Base-by-base conservation (phyloP, 306 rosid genomes). In the Pterocarpus macrocarpus region DNA sequence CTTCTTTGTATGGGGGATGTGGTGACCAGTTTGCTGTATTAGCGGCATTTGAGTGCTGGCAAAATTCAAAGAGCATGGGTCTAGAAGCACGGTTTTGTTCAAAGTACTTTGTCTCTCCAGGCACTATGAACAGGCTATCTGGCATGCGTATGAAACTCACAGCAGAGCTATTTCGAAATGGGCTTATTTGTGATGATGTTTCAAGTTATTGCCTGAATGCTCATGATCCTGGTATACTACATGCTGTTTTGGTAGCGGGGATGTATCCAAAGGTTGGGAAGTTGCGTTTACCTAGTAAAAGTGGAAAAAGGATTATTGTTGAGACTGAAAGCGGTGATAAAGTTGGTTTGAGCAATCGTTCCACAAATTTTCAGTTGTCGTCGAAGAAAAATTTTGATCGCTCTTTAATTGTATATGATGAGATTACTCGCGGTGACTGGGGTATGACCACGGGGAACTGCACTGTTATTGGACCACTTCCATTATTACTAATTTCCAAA, bases 181-280 rank as follows among this genome's bases (percentile, higher is more conserved):
- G 99, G 32, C 86, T 93, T 84, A 81, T 95, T 81, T 82, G 30
- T 2, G 89, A 69, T 44, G 90, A 90, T 69, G 79, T 80, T 79
- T 83, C 89, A 11, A 73, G 75, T 79, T 91, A 88, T 80, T 93
- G 89, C 76, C 32, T 82, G 75, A 95, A 95, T 88, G 88, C 98
- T 2, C 50, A 72, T 30, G 87, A 89, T 66, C 89, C 93, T 32
- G 99, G 98, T 15, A 78, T 95, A 71, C 88, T 95, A 69, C 94
- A 92, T 45, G 90, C 97, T 0, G 89, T 95, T 63, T 86, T 95
- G 62, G 89, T 89, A 71, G 92, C 99, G 2, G 96, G 98, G 81
- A 84, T 91, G 83, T 95, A 95, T 90, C 99, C 99, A 4, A 91
- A 81, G 96, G 89, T 91, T 50, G 99, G 99, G 76, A 90, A 84